phyloP scores from a whole-genome alignment of 345 rosid genomes.

The Mallotus nudiflorus region DNA sequence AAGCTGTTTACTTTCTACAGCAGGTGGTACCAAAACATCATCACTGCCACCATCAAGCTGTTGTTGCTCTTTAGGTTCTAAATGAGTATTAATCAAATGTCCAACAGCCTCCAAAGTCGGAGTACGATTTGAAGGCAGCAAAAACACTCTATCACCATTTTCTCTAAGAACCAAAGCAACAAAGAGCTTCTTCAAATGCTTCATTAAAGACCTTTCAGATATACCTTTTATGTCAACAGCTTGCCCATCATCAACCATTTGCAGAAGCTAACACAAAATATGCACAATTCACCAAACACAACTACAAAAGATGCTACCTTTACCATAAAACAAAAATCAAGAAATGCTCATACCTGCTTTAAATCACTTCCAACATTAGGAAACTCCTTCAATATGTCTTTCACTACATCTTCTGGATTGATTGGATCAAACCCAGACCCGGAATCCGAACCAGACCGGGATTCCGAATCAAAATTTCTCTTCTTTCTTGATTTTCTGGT shows the following conservation, averaged over 20 bases:
- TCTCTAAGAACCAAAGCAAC: slow-evolving; percentile 61
- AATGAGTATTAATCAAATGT: slow-evolving; percentile 46
- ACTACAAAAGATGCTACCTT: no score
- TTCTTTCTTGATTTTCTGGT: slow-evolving; percentile 47
- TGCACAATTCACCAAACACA: no score
- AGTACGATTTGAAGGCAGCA: slow-evolving; percentile 44
- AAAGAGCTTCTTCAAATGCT: slow-evolving; percentile 71
- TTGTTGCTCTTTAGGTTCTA: slow-evolving; percentile 37
- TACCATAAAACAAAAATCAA: no score
- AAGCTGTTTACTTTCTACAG: slow-evolving; percentile 27
- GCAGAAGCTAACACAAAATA: slow-evolving; percentile 57
- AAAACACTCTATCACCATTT: slow-evolving; percentile 66
- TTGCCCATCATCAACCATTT: slow-evolving; percentile 91
- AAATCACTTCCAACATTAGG: slow-evolving; percentile 67
- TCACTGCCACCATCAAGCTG: slow-evolving; percentile 23
- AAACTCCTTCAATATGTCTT: slow-evolving; percentile 54
- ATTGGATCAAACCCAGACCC: slow-evolving; percentile 34
- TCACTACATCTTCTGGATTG: slow-evolving; percentile 49
- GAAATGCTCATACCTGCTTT: slow-evolving; percentile 65
- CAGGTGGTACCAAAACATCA: slow-evolving; percentile 16
- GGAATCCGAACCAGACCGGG: slow-evolving; percentile 28
- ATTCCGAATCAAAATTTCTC: slow-evolving; percentile 31
- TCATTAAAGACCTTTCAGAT: slow-evolving; percentile 57
- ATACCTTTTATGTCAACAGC: slow-evolving; percentile 89
- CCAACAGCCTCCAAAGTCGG: slow-evolving; percentile 65